Percentiles rank a stretch among this genome's conserved stretches.
These are phyloP conservation scores for Brassica juncea DNA, from an alignment of 345 rosid species.

Conservation along the genomic window DNA sequence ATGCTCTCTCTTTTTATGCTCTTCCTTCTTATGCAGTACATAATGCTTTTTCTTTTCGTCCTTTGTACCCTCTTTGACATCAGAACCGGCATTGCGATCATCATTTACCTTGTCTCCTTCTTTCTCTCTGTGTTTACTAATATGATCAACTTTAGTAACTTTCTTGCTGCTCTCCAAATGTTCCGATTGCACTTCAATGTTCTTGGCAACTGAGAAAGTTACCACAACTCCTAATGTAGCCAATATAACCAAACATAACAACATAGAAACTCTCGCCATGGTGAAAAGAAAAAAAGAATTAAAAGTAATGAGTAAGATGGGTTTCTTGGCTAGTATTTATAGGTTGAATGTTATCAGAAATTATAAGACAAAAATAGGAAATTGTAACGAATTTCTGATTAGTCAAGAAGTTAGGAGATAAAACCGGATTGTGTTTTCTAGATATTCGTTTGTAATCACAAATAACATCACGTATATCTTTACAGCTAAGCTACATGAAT, in stretches of 20 bases:
- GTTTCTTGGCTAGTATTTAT: constrained; percentile 25
- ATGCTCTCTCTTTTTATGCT: not conserved
- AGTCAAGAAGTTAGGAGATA: constrained; percentile 32
- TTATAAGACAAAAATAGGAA: constrained; percentile 27
- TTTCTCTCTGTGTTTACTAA: constrained; percentile 20
- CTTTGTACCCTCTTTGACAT: not conserved
- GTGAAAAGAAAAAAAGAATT: not conserved
- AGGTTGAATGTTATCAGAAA: constrained; percentile 23
- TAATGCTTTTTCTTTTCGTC: constrained; percentile 2
- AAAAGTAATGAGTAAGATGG: constrained; percentile 16
- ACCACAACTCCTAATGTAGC: constrained; percentile 36
- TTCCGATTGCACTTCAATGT: constrained; percentile 22
- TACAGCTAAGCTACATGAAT: constrained; percentile 27
- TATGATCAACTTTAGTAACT: constrained; percentile 1
- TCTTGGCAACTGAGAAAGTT: constrained; percentile 30
- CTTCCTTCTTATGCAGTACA: not conserved
- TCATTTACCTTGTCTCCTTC: constrained; percentile 4
- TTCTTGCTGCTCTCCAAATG: constrained; percentile 11
- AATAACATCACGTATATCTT: not conserved
- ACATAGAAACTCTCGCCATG: constrained; percentile 38
- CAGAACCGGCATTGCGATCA: constrained; percentile 15
- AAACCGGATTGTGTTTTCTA: constrained; percentile 19
- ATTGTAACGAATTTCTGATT: constrained; percentile 24
- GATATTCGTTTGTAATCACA: not conserved
- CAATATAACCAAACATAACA: constrained; percentile 34